Conservation (phyloP, 2,329 filamentous ascomycete species). For the Scortechinia acanthostroma region DNA sequence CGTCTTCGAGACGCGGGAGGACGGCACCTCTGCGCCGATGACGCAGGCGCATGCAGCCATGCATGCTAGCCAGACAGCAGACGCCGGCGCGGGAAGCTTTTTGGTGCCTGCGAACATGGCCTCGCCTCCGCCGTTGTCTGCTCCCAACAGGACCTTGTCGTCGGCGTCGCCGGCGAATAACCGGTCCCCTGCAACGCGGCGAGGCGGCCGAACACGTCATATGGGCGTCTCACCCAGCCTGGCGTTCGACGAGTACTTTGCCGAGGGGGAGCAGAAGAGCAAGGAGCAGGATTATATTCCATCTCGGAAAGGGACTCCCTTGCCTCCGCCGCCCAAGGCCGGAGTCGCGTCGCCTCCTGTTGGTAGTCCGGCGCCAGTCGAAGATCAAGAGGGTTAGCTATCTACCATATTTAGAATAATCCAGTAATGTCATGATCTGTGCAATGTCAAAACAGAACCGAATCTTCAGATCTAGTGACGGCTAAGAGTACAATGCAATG, state of each 20-base stretch:
- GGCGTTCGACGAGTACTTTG: conserved; percentile 1
- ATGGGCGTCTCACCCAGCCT: background rate
- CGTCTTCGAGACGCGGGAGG: conserved; percentile 1
- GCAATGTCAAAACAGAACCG: too few species aligned
- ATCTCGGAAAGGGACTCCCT: background rate
- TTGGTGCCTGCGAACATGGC: conserved; percentile 1
- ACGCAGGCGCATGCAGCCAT: background rate
- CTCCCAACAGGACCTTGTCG: background rate
- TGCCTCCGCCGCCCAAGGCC: background rate
- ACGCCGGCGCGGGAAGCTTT: background rate
- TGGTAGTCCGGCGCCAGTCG: background rate
- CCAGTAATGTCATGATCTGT: too few species aligned
- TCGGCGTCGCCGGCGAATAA: background rate
- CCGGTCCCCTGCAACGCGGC: background rate
- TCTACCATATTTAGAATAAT: too few species aligned
- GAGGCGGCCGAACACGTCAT: background rate
- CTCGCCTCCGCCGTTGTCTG: background rate
- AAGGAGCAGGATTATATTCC: background rate
- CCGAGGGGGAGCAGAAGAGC: conserved; percentile 1
- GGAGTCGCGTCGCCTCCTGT: background rate
- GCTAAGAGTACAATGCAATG: too few species aligned
- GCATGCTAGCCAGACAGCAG: too few species aligned
- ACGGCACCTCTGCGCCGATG: background rate
- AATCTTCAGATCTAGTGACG: too few species aligned
- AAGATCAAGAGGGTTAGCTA: too few species aligned